A percentile compares a stretch with the other conserved stretches of the same genome.
Evolutionary conservation across 305 asterid species (phyloP).

Genomic region (Solanum hybrid): DNA sequence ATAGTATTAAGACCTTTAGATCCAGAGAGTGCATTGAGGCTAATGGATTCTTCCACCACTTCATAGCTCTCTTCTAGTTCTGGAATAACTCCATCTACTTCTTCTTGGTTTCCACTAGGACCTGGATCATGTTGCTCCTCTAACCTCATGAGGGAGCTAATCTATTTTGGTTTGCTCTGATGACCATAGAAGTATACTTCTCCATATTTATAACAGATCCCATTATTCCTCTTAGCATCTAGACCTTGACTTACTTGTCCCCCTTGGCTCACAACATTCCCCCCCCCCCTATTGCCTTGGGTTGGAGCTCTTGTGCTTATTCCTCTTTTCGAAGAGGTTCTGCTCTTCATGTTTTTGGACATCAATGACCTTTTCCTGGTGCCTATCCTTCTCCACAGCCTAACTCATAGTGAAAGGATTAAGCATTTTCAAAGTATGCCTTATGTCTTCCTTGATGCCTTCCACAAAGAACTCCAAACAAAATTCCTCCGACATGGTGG

Average conservation of each 20-base stretch:
- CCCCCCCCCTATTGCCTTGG: background rate
- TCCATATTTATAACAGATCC: background rate
- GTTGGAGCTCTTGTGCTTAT: background rate
- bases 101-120: background rate
- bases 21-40: background rate
- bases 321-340: background rate
- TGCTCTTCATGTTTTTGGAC: background rate
- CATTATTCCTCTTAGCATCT: background rate
- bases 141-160: background rate
- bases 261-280: background rate
- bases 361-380: background rate
- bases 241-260: background rate
- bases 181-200: background rate
- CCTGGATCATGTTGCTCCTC: background rate
- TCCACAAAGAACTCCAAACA: background rate
- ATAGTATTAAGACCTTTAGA: background rate
- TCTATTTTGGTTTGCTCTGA: background rate
- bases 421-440: background rate
- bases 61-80: background rate
- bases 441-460: background rate
- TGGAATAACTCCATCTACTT: too few species aligned
- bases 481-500: background rate
- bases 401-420: background rate
- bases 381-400: background rate
- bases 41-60: background rate